Evolutionary conservation across 306 rosid species (phyloP), one percentile per base, ranked within the genome.

Genomic region (Malus sylvestris): DNA sequence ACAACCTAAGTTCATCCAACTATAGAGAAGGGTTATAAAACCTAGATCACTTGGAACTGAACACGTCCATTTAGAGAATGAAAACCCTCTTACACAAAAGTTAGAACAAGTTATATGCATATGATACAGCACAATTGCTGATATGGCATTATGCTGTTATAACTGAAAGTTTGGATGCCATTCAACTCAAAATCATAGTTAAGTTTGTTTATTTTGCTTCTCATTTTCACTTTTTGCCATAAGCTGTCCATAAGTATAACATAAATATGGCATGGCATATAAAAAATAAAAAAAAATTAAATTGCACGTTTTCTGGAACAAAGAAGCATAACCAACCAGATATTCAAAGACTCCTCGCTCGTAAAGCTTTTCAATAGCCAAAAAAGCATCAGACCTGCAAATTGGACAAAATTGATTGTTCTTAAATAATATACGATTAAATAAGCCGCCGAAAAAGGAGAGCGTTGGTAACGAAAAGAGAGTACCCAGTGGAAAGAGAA

Each of bases 301-400:
- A 38, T 67, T 23, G 38, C 68, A 60, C 3, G 53, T 20, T 42
- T 45, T 23, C n/a, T 44, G 22, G 27, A 73, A 29, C 42, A 40
- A 57, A 81, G 78, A 78, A 68, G 63, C 57, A 79, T 68, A 74
- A 85, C 96, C 20, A 84, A 93, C 97, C 87, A 90, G 81, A 86
- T 95, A 95, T 74, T 95, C 99, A 29, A 72, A 84, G 62, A 86
- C 89, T 30, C 86, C 97, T 22, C 90, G 89, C 80, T 90, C 91
- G 44, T 92, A 95, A 79, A 92, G 92, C 73, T 81, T 86, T 69
- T 83, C 81, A 70, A 95, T 76, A 33, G 80, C 75, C 61, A 85
- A 52, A 74, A 89, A 72, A 49, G 71, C 83, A 70, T 86, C 95
- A 3, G 84, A 72, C 32, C 97, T 91, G 88, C 85, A 78, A 12